Percentiles rank a stretch among this genome's conserved stretches.
Conservation (phyloP, 495 filamentous ascomycete species). For the Talaromyces proteolyticus region DNA sequence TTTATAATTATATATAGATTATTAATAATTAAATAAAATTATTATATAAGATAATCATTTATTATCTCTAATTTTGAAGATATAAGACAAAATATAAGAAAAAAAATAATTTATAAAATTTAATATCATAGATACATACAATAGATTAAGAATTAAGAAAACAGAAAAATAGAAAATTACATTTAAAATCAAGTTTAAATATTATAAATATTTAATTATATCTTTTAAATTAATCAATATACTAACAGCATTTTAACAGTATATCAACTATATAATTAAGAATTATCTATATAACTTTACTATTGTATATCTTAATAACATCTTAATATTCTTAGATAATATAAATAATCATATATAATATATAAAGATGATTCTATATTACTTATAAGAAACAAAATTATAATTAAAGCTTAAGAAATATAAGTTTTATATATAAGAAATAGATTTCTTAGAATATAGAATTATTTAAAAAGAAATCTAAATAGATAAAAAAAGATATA, state of each 20-base stretch:
- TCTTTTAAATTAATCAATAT: slow-evolving; percentile 10
- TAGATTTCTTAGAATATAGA: slow-evolving; percentile 9
- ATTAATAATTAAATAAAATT: slow-evolving; percentile 10
- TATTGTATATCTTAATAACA: background rate
- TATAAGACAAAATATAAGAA: slow-evolving; percentile 12
- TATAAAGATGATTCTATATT: background rate
- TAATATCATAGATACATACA: slow-evolving; percentile 13
- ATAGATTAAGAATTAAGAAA: slow-evolving; percentile 9
- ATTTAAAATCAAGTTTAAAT: slow-evolving; percentile 9
- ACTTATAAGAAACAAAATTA: background rate
- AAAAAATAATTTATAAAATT: slow-evolving; percentile 14
- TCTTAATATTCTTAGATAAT: background rate
- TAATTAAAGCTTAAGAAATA: slow-evolving; percentile 9
- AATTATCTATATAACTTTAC: slow-evolving; percentile 2
- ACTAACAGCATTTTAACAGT: slow-evolving; percentile 6
- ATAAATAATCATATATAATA: slow-evolving; percentile 7
- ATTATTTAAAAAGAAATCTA: background rate
- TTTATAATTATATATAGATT: slow-evolving; percentile 11
- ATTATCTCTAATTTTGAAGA: slow-evolving; percentile 4
- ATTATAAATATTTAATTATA: slow-evolving; percentile 16
- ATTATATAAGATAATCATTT: slow-evolving; percentile 12
- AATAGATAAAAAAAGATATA: slow-evolving; percentile 6
- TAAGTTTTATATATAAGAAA: slow-evolving; percentile 9
- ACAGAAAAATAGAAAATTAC: slow-evolving; percentile 16
- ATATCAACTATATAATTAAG: slow-evolving; percentile 5